Base-by-base conservation (phyloP, 805 yeast species). In the Cyberlindnera misumaiensis region DNA sequence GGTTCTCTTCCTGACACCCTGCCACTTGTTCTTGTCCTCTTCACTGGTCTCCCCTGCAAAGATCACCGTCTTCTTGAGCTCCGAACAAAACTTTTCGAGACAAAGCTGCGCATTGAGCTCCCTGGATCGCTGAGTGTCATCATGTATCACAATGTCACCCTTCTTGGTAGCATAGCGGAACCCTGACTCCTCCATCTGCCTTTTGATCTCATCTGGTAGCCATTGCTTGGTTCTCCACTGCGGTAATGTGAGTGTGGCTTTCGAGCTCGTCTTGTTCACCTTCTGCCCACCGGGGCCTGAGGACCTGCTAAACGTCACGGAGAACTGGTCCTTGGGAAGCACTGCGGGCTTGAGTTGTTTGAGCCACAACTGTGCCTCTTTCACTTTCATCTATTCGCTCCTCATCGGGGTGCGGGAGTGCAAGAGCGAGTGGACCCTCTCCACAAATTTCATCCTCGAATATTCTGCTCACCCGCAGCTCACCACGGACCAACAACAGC, bases 201-300 rank as follows among this genome's bases (percentile, higher is more conserved):
- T 43, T 36, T 68, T 57, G 2, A 80, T 60, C 4, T 69, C 68
- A 4, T 39, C 43, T 1, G 93, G 90, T 4, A 83, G 67, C 88
- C 89, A 82, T 5, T 51, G 42, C 1, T 72, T 70, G 1, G 51
- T 45, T 2, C 67, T 57, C 71, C 85, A 70, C 27, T 64, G 55
- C 5, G 58, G 58, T 0, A 80, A 49, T 5, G 73, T 62, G 14
- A 85, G 53, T 0, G 85, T 78, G 7, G 88, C 85, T 50, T 84
- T 80, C 2, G 83, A 70, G 24, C 64, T 68, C 40, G 62, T 68
- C 49, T 85, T 85, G 57, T 85, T 85, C 10, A 86, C 94, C 52
- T 86, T 81, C 49, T 85, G 95, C 0, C 95, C 95, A 1, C 95
- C 95, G 0, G 95, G 86, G 0, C 95, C 95, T 26, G 88, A 75